These are phyloP conservation scores for Rhodomyrtus psidioides DNA, from an alignment of 441 rosid species.

Conservation along the genomic window DNA sequence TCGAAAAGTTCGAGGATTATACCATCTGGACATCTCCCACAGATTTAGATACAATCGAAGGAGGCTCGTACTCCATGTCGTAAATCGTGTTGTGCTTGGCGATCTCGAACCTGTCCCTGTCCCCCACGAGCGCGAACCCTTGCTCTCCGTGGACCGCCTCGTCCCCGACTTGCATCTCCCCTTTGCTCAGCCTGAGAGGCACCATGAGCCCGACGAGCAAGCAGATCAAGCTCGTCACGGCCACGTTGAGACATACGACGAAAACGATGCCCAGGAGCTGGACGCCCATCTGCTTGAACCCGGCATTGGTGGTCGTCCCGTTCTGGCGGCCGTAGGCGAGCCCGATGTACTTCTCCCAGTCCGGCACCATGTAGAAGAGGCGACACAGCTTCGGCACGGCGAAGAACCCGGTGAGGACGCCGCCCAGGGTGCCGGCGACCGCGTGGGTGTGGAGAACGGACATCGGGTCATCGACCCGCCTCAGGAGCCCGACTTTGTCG, in stretches of 20 bases:
- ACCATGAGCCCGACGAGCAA: slow-evolving; percentile 11
- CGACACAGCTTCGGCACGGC: slow-evolving; percentile 9
- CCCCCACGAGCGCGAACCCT: slow-evolving; percentile 19
- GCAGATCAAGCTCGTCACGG: background rate
- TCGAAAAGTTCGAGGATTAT: background rate
- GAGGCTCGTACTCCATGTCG: slow-evolving; percentile 9
- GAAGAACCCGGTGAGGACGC: background rate
- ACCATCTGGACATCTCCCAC: background rate
- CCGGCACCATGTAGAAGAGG: slow-evolving; percentile 27
- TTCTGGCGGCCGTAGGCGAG: slow-evolving; percentile 6
- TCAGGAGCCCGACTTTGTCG: background rate
- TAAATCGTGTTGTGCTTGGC: slow-evolving; percentile 17
- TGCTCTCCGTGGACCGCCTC: slow-evolving; percentile 29
- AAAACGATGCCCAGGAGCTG: slow-evolving; percentile 24
- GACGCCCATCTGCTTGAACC: slow-evolving; percentile 8
- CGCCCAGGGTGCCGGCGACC: fast-evolving
- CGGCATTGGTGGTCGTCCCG: background rate
- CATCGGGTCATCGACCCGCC: background rate
- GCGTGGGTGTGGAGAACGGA: background rate
- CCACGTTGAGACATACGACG: slow-evolving; percentile 8
- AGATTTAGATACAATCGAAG: slow-evolving; percentile 8
- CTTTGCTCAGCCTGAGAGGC: slow-evolving; percentile 24
- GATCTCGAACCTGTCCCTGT: slow-evolving; percentile 2
- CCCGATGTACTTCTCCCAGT: slow-evolving; percentile 32
- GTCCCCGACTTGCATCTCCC: slow-evolving; percentile 18